Conservation (phyloP, 2,329 filamentous ascomycete genomes). For the Exophiala aquamarina region DNA sequence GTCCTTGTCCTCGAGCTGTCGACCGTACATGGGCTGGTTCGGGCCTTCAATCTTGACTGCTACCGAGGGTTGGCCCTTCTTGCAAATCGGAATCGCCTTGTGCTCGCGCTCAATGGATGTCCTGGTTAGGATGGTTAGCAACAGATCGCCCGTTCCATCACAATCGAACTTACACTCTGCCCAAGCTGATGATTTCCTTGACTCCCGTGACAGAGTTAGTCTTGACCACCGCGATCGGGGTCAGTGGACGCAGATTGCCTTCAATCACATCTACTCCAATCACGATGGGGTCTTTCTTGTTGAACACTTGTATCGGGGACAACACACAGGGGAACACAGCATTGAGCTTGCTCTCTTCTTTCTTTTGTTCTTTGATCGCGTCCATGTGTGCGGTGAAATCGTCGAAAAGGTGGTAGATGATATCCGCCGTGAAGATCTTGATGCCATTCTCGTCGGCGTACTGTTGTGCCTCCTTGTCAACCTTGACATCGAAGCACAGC, state of each 20-base stretch:
- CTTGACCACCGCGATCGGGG: constrained; percentile 85
- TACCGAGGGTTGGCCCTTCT: constrained; percentile 95
- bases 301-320: constrained; percentile 88
- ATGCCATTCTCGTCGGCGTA: constrained; percentile 94
- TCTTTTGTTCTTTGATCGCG: constrained; percentile 81
- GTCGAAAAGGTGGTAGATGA: constrained; percentile 98
- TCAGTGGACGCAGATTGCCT: constrained; percentile 80
- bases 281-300: constrained; percentile 95
- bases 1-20: constrained; percentile 91
- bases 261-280: constrained; percentile 95
- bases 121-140: constrained; percentile 49
- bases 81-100: constrained; percentile 88
- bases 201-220: constrained; percentile 72
- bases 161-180: constrained; percentile 77
- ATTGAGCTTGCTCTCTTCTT: constrained; percentile 92
- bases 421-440: constrained; percentile 97
- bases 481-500: constrained; percentile 99
- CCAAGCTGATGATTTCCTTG: constrained; percentile 81
- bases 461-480: constrained; percentile 89
- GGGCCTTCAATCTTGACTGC: constrained; percentile 95
- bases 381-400: constrained; percentile 95
- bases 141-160: background rate
- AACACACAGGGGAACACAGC: constrained; percentile 97
- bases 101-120: constrained; percentile 96
- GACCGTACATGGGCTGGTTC: constrained; percentile 90